phyloP scores from a whole-genome alignment of 164 flowering plant genomes.

The Berberis vulgaris region DNA sequence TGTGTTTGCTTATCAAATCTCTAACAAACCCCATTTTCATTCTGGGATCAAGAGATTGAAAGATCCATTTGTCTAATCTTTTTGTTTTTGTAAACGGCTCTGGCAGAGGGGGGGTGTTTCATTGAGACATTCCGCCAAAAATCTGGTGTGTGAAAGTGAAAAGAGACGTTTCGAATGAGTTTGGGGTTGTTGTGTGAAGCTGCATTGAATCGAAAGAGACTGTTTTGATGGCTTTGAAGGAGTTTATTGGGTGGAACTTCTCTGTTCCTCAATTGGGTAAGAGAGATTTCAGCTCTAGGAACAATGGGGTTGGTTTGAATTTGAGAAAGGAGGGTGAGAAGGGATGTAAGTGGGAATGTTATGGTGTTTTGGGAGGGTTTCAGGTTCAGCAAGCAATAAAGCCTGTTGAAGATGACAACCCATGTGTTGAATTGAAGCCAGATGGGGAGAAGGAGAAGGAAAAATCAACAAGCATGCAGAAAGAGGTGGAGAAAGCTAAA shows the following conservation, averaged over 20 bases:
- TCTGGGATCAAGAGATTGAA: too few species aligned
- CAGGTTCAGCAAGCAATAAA: slow-evolving; percentile 6
- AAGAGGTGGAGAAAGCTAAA: slow-evolving; percentile 1
- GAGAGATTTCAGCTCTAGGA: slow-evolving; percentile 11
- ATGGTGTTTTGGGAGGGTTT: neutral
- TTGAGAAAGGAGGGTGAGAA: slow-evolving; percentile 4
- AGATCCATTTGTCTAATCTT: too few species aligned
- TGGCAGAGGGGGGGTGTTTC: too few species aligned
- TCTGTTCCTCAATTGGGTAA: slow-evolving; percentile 1
- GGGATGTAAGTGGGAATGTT: neutral
- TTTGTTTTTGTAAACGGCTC: too few species aligned
- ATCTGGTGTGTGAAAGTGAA: too few species aligned
- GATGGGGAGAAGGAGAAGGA: neutral
- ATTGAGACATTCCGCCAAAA: too few species aligned
- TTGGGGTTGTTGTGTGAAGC: too few species aligned
- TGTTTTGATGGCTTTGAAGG: slow-evolving; percentile 17
- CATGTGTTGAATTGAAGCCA: neutral
- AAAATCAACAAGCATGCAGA: slow-evolving; percentile 8
- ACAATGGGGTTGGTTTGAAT: slow-evolving; percentile 5
- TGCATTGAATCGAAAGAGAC: too few species aligned
- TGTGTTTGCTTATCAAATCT: too few species aligned
- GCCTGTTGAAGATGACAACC: slow-evolving; percentile 20
- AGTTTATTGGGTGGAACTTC: neutral
- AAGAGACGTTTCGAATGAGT: too few species aligned
- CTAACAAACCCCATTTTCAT: too few species aligned